Evolutionary conservation across 129 eudicot species (phyloP).

Genomic region (Deinandra increscens): DNA sequence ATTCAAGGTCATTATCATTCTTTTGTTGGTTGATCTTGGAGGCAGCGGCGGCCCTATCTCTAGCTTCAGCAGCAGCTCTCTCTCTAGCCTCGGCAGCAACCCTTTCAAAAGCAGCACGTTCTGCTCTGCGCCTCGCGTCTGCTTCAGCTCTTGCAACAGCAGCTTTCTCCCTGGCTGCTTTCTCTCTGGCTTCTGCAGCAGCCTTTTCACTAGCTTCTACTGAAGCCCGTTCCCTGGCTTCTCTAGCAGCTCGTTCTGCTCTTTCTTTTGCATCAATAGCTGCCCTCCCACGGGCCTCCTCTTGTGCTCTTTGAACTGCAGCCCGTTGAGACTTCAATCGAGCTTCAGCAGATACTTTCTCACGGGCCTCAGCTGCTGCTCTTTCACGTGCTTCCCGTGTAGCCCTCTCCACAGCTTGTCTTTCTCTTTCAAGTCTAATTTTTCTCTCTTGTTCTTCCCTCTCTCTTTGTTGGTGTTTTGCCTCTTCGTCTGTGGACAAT

Average conservation of each 20-base stretch:
- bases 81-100: conserved; percentile 81
- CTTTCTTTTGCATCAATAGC: conserved; percentile 83
- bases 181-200: conserved; percentile 60
- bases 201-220: conserved; percentile 51
- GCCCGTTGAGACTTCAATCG: conserved; percentile 69
- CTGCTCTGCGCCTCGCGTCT: conserved; percentile 76
- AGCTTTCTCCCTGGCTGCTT: conserved; percentile 69
- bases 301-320: conserved; percentile 95
- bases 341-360: conserved; percentile 73
- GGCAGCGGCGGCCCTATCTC: conserved; percentile 68
- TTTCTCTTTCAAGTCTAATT: conserved; percentile 58
- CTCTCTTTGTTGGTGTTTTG: conserved; percentile 51
- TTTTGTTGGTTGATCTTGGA: conserved; percentile 76
- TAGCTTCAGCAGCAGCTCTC: conserved; percentile 79
- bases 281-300: conserved; percentile 98
- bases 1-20: conserved; percentile 90
- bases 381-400: conserved; percentile 90
- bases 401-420: conserved; percentile 93
- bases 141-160: conserved; percentile 64
- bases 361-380: conserved; percentile 67
- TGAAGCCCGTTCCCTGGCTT: conserved; percentile 74
- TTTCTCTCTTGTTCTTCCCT: conserved; percentile 65
- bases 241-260: conserved; percentile 93
- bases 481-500: conserved; percentile 32
- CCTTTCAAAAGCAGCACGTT: conserved; percentile 73